These are phyloP conservation scores for Pseudisothecium myosuroides DNA, from an alignment of 225 moss, liverwort and hornwort species.

Conservation along the genomic window DNA sequence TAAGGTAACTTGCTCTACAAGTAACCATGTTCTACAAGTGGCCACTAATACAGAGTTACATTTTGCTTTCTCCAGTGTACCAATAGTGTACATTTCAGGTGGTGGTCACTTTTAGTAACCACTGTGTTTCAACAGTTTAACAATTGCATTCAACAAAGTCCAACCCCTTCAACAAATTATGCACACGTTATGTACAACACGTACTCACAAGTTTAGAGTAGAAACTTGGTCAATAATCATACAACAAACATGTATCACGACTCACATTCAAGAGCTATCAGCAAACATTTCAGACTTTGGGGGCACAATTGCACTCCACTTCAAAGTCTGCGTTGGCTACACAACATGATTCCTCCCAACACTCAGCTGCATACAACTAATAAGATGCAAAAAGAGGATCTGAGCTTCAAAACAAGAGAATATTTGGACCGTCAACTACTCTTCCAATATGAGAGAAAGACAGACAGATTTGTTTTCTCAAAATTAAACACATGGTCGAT, in stretches of 20 bases:
- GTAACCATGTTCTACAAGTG: no score
- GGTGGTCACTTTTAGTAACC: no score
- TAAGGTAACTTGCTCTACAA: no score
- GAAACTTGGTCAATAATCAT: not conserved
- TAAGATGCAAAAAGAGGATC: not conserved
- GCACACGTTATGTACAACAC: no score
- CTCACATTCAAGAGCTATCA: not conserved
- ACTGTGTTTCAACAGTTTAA: not conserved
- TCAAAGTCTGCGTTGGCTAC: not conserved
- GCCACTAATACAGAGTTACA: no score
- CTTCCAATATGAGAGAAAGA: not conserved
- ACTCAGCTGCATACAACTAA: not conserved
- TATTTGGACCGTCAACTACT: no score
- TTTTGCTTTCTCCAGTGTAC: no score
- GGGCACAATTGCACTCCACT: not conserved
- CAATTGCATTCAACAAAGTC: not conserved
- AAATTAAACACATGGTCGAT: not conserved
- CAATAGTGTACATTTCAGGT: no score
- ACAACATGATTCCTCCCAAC: not conserved
- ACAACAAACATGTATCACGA: not conserved
- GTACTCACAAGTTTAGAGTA: not conserved
- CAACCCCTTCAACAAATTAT: no score
- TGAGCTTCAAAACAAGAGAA: not conserved
- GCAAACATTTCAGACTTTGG: not conserved
- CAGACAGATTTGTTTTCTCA: not conserved